phyloP scores from a whole-genome alignment of 1,139 yeast species.

The Candida dubliniensis region DNA sequence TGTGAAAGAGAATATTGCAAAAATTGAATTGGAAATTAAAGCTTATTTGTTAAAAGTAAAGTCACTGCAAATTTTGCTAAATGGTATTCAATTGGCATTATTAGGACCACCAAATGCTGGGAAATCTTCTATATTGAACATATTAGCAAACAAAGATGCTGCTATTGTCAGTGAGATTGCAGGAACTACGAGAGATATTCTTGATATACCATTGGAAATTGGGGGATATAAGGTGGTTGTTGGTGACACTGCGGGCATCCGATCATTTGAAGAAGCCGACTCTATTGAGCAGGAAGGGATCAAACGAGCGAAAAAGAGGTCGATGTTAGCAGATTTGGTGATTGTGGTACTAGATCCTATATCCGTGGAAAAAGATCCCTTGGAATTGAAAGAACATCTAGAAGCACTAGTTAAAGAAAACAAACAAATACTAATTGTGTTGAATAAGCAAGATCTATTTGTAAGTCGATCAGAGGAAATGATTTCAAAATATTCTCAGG shows the following conservation, averaged over 20 bases:
- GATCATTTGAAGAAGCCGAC: slow-evolving; percentile 51
- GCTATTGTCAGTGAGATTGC: slow-evolving; percentile 91
- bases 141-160: slow-evolving; percentile 73
- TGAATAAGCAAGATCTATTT: slow-evolving; percentile 64
- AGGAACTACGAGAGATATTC: slow-evolving; percentile 91
- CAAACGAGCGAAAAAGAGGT: slow-evolving; percentile 62
- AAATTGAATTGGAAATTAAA: slow-evolving; percentile 45
- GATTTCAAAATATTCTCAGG: slow-evolving; percentile 18
- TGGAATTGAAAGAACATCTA: slow-evolving; percentile 33
- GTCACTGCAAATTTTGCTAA: slow-evolving; percentile 62
- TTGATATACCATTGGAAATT: slow-evolving; percentile 79
- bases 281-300: slow-evolving; percentile 83
- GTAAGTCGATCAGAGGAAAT: slow-evolving; percentile 19
- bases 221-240: slow-evolving; percentile 80
- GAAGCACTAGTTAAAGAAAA: slow-evolving; percentile 14
- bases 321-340: slow-evolving; percentile 61
- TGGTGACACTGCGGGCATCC: slow-evolving; percentile 93
- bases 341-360: slow-evolving; percentile 39
- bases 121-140: slow-evolving; percentile 80
- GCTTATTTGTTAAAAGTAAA: slow-evolving; percentile 51
- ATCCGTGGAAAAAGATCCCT: slow-evolving; percentile 5
- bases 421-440: slow-evolving; percentile 40
- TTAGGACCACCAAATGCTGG: slow-evolving; percentile 98
- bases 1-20: slow-evolving; percentile 46
- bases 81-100: slow-evolving; percentile 73